These are phyloP conservation scores for Colletotrichum sp. DNA, from an alignment of 2,329 filamentous ascomycete species.

Conservation along the genomic window DNA sequence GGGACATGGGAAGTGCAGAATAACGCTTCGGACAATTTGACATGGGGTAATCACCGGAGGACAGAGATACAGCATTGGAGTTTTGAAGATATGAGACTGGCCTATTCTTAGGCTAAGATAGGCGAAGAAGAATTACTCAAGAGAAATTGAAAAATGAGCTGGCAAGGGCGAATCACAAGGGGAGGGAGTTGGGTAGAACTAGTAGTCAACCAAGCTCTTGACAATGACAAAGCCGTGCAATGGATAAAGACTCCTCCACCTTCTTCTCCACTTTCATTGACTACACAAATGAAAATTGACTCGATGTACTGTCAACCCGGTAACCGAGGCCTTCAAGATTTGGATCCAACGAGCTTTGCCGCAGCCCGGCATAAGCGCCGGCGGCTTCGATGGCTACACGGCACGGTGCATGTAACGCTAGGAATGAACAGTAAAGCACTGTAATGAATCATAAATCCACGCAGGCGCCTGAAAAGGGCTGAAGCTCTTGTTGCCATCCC, in stretches of 20 bases:
- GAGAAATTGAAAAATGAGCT: too few relatives aligned
- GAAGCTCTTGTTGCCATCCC: neutral
- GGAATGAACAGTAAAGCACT: neutral
- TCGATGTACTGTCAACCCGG: neutral
- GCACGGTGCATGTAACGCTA: neutral
- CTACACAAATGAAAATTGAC: neutral
- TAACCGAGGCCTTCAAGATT: neutral
- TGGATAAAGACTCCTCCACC: neutral
- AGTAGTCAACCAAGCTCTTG: neutral
- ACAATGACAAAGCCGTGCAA: fast-evolving
- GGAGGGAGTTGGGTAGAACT: too few relatives aligned
- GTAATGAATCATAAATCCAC: neutral
- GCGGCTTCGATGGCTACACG: neutral
- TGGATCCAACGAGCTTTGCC: neutral
- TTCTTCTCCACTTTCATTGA: neutral
- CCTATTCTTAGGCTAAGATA: too few relatives aligned
- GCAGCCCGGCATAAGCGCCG: neutral
- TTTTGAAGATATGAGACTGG: too few relatives aligned
- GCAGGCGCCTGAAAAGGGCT: neutral
- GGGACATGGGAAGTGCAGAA: too few relatives aligned
- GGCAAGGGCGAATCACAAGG: too few relatives aligned
- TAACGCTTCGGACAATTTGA: too few relatives aligned
- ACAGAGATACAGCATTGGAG: too few relatives aligned
- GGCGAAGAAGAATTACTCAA: too few relatives aligned
- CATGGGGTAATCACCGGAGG: too few relatives aligned